Evolutionary conservation across 2,329 filamentous ascomycete species (phyloP).

Genomic region (Sporothrix humicola): DNA sequence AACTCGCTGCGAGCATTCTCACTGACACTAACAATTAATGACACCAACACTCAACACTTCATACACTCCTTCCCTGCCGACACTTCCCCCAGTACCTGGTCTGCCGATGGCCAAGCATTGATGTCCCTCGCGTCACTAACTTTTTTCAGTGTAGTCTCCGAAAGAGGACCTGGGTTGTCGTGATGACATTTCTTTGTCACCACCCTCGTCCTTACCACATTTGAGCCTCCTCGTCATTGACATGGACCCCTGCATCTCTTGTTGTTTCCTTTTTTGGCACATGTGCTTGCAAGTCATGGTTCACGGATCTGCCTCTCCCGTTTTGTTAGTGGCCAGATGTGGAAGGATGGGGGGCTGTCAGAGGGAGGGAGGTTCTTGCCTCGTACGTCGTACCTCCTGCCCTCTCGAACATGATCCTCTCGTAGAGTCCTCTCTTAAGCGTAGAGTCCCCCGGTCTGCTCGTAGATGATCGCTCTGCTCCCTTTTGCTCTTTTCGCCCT

Average conservation of each 20-base stretch:
- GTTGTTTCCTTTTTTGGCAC: conserved; percentile 2
- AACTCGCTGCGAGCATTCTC: too few relatives aligned
- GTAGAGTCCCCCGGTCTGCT: neutral
- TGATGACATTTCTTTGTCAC: neutral
- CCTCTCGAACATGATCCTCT: neutral
- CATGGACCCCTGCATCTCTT: neutral
- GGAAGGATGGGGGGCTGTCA: neutral
- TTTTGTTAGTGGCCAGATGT: neutral
- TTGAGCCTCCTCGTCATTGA: neutral
- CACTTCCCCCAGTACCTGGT: conserved; percentile 1
- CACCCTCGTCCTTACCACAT: too few relatives aligned
- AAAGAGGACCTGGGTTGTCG: neutral
- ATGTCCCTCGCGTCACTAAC: neutral
- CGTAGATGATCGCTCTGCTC: neutral
- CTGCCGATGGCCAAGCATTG: conserved; percentile 14
- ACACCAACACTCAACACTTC: too few relatives aligned
- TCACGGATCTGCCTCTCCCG: neutral
- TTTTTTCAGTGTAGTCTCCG: too few relatives aligned
- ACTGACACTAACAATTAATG: too few relatives aligned
- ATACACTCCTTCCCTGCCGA: too few relatives aligned
- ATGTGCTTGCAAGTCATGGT: neutral
- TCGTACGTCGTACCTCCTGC: too few relatives aligned
- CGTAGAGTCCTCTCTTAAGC: neutral
- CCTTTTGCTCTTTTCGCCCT: neutral
- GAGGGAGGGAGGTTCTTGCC: neutral